Evolutionary conservation across 2,329 filamentous ascomycete genomes (phyloP).

Genomic region (Cercospora sojina): DNA sequence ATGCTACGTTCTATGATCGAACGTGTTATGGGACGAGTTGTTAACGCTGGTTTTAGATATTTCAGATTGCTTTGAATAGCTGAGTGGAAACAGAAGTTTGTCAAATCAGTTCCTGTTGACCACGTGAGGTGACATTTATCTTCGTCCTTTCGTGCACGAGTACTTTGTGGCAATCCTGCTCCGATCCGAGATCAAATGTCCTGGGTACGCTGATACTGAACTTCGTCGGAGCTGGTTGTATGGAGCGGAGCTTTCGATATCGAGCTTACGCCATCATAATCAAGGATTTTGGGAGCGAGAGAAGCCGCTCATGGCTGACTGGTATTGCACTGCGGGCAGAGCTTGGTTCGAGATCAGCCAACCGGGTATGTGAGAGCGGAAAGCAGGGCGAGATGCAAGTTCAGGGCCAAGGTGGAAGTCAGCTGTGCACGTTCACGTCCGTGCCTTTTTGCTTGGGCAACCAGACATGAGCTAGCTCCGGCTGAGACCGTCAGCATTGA

Average conservation of each 20-base stretch:
- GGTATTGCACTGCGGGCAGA: background rate
- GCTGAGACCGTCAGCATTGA: background rate
- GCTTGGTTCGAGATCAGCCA: background rate
- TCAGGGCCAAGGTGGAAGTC: background rate
- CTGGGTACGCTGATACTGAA: no score
- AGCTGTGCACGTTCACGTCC: background rate
- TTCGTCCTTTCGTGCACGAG: no score
- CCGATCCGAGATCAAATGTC: no score
- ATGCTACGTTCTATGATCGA: background rate
- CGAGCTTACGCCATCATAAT: background rate
- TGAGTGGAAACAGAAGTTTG: no score
- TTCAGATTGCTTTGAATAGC: no score
- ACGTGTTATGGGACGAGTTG: background rate
- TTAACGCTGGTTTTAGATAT: background rate
- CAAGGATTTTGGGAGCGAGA: background rate
- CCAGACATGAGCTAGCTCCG: background rate
- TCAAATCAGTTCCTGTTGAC: no score
- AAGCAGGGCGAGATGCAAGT: background rate
- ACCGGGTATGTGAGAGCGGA: background rate
- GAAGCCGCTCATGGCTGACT: background rate
- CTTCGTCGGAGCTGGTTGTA: no score
- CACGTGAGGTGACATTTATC: no score
- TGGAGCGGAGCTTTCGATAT: no score
- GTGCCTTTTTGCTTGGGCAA: background rate
- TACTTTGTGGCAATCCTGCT: no score